These are phyloP conservation scores for Acer yangbiense DNA, from an alignment of 345 rosid genomes.

Conservation along the genomic window DNA sequence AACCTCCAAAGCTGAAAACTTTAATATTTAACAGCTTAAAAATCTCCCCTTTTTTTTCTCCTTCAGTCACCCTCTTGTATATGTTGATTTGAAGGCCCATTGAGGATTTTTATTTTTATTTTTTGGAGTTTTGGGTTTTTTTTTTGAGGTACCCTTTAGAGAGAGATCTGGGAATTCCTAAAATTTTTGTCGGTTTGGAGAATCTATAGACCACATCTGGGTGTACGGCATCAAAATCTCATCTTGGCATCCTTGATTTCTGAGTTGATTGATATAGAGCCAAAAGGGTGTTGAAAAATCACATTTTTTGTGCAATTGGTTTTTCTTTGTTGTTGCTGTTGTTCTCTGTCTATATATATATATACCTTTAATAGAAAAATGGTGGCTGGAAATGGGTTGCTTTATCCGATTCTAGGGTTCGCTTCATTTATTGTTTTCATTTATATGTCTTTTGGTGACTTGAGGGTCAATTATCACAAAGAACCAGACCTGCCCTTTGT, in stretches of 20 bases:
- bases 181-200: slow-evolving; percentile 2
- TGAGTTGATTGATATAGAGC: slow-evolving; percentile 21
- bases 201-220: slow-evolving; percentile 14
- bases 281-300: slow-evolving; percentile 21
- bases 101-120: slow-evolving; percentile 4
- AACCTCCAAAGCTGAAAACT: slow-evolving; percentile 12
- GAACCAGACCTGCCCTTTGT: slow-evolving; percentile 58
- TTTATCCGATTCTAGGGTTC: slow-evolving; percentile 76
- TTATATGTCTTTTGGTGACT: slow-evolving; percentile 73
- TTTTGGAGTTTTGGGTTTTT: neutral
- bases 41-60: neutral
- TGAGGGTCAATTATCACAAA: slow-evolving; percentile 37
- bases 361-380: slow-evolving; percentile 30
- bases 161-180: slow-evolving; percentile 23
- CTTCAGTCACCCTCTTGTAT: neutral
- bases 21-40: slow-evolving; percentile 8
- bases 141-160: neutral
- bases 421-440: slow-evolving; percentile 73
- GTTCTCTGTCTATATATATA: slow-evolving; percentile 12
- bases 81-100: slow-evolving; percentile 17
- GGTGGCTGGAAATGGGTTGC: slow-evolving; percentile 59
- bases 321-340: slow-evolving; percentile 7
- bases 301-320: slow-evolving; percentile 11
- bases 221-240: slow-evolving; percentile 17
- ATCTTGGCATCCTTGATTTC: slow-evolving; percentile 15